phyloP scores from a whole-genome alignment of 331 rosid species.

The Acacia pycnantha region DNA sequence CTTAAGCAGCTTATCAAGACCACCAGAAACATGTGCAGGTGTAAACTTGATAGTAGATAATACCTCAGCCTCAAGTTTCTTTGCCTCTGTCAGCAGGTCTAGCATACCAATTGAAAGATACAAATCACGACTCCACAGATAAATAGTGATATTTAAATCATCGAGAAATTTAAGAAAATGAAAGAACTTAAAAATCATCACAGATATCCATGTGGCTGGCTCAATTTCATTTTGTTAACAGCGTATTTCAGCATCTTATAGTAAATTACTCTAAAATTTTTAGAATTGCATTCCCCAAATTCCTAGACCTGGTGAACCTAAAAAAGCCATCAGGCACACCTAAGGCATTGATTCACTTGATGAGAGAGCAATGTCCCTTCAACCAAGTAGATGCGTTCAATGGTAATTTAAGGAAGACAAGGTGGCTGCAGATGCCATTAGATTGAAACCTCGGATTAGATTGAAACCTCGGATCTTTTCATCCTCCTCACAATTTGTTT shows the following conservation, averaged over 20 bases:
- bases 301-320: not conserved
- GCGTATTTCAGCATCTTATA: not conserved
- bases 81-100: conserved; percentile 29
- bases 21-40: not conserved
- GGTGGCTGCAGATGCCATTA: not conserved
- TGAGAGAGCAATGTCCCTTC: not conserved
- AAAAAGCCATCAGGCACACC: not conserved
- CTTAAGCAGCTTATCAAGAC: conserved; percentile 38
- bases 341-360: not conserved
- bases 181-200: not conserved
- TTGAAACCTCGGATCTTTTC: not conserved
- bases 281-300: not conserved
- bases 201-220: not conserved
- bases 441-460: not conserved
- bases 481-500: not conserved
- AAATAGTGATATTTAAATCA: conserved; percentile 7
- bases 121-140: conserved; percentile 15
- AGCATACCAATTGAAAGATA: conserved; percentile 17
- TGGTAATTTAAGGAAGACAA: not conserved
- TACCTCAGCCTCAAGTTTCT: conserved; percentile 29
- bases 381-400: not conserved
- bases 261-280: not conserved
- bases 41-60: conserved; percentile 27
- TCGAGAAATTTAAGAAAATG: not conserved
- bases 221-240: not conserved